These are phyloP conservation scores for Nothophoma quercina DNA, from an alignment of 2,329 filamentous ascomycete species.

Conservation along the genomic window DNA sequence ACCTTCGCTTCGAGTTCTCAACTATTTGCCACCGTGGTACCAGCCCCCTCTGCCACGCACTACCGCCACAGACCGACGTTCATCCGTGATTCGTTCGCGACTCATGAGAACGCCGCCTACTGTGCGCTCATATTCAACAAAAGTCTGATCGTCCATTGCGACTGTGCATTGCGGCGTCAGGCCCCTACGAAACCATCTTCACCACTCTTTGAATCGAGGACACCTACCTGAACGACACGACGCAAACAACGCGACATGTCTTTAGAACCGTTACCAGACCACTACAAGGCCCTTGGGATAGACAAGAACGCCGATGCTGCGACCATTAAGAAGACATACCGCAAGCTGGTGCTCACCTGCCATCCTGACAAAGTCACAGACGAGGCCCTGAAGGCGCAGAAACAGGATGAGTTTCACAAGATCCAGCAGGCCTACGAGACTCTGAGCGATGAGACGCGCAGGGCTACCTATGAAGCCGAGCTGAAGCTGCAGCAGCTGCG, in stretches of 20 bases:
- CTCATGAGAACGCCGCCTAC: slow-evolving; percentile 20
- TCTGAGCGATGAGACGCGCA: slow-evolving; percentile 77
- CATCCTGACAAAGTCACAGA: slow-evolving; percentile 93
- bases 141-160: slow-evolving; percentile 10
- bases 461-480: slow-evolving; percentile 79
- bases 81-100: slow-evolving; percentile 16
- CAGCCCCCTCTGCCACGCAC: slow-evolving; percentile 29
- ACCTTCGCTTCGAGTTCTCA: slow-evolving; percentile 6
- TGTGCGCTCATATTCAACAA: slow-evolving; percentile 22
- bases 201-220: slow-evolving; percentile 1
- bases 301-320: slow-evolving; percentile 72
- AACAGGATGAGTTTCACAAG: slow-evolving; percentile 87
- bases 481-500: slow-evolving; percentile 71
- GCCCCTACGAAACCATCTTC: background rate
- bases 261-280: slow-evolving; percentile 68
- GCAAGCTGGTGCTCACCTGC: slow-evolving; percentile 85
- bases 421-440: slow-evolving; percentile 94
- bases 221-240: background rate
- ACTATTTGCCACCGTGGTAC: slow-evolving; percentile 20
- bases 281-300: slow-evolving; percentile 80
- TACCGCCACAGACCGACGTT: slow-evolving; percentile 26
- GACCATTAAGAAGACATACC: slow-evolving; percentile 80
- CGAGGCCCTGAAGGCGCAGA: slow-evolving; percentile 75
- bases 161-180: slow-evolving; percentile 14
- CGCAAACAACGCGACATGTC: slow-evolving; percentile 43